These are phyloP conservation scores for Ogataea thermomethanolica DNA, from an alignment of 805 yeast genomes.

Conservation along the genomic window DNA sequence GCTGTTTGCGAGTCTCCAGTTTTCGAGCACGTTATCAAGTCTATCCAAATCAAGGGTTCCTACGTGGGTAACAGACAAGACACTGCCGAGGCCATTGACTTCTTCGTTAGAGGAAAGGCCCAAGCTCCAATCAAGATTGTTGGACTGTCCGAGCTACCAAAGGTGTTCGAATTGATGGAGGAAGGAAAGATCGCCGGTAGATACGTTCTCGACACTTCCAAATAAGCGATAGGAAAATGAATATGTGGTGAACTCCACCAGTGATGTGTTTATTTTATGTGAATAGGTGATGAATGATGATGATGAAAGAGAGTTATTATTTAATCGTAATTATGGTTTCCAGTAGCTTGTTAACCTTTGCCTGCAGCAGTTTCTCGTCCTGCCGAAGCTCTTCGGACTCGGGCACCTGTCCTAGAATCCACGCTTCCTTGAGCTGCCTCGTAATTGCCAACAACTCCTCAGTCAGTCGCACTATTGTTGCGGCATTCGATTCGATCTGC, in stretches of 20 bases:
- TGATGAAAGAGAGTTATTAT: neutral
- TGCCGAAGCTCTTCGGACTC: constrained; percentile 22
- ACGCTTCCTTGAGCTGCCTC: constrained; percentile 48
- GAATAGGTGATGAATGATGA: constrained; percentile 4
- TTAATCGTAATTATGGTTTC: constrained; percentile 32
- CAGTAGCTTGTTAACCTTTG: constrained; percentile 35
- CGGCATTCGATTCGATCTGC: constrained; percentile 52
- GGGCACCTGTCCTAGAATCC: constrained; percentile 55
- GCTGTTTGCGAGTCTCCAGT: constrained; percentile 71
- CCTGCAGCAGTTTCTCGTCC: constrained; percentile 20
- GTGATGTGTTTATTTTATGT: neutral
- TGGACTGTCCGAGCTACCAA: constrained; percentile 68
- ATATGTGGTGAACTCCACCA: too few species aligned
- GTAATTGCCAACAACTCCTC: constrained; percentile 51
- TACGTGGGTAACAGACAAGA: constrained; percentile 91
- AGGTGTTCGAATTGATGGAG: constrained; percentile 75
- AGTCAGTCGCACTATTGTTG: constrained; percentile 47
- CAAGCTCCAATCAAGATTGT: constrained; percentile 68
- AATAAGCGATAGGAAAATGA: constrained; percentile 36
- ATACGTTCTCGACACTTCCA: constrained; percentile 78
- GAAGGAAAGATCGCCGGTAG: constrained; percentile 85
- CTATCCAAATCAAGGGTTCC: constrained; percentile 74
- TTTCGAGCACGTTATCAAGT: constrained; percentile 69
- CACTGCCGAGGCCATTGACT: constrained; percentile 72
- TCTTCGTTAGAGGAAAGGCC: constrained; percentile 65